phyloP scores from a whole-genome alignment of 202 grass and related monocot genomes.

The Carex arenaria region DNA sequence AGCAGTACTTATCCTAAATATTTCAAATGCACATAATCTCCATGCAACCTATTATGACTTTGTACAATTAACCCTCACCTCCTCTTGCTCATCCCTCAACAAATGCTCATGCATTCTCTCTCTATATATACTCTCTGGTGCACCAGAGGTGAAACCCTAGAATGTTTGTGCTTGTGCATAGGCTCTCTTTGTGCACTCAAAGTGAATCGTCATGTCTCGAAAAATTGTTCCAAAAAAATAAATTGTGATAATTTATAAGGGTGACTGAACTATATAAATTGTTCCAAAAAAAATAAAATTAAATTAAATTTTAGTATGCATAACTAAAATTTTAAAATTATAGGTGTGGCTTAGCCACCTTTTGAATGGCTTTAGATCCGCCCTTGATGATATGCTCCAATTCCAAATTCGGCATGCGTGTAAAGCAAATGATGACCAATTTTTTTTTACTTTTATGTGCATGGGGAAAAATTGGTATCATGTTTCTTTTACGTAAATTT shows the following conservation, averaged over 20 bases:
- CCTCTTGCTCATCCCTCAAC: not conserved
- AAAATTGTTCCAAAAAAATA: too few species aligned
- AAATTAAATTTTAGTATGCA: too few species aligned
- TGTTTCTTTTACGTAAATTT: not conserved
- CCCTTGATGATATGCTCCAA: not conserved
- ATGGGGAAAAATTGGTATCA: slow-evolving; percentile 10
- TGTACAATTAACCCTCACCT: not conserved
- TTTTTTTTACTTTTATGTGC: slow-evolving; percentile 17
- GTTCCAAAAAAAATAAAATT: too few species aligned
- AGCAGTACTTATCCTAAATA: not conserved
- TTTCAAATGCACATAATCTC: slow-evolving; percentile 5
- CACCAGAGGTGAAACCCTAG: not conserved
- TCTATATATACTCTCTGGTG: slow-evolving; percentile 20
- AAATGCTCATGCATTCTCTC: not conserved
- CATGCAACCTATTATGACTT: not conserved
- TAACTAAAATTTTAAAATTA: too few species aligned
- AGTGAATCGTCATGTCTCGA: slow-evolving; percentile 30
- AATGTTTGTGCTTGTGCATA: slow-evolving; percentile 49
- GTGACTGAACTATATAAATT: too few species aligned
- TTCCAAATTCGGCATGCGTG: slow-evolving; percentile 2
- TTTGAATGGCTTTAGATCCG: too few species aligned
- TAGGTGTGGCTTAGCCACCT: too few species aligned
- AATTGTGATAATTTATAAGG: too few species aligned
- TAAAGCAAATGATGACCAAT: slow-evolving; percentile 27
- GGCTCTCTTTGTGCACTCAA: slow-evolving; percentile 22